Base-by-base conservation (phyloP, 352 stramenopile species). In the Pythium vanterpoolii region DNA sequence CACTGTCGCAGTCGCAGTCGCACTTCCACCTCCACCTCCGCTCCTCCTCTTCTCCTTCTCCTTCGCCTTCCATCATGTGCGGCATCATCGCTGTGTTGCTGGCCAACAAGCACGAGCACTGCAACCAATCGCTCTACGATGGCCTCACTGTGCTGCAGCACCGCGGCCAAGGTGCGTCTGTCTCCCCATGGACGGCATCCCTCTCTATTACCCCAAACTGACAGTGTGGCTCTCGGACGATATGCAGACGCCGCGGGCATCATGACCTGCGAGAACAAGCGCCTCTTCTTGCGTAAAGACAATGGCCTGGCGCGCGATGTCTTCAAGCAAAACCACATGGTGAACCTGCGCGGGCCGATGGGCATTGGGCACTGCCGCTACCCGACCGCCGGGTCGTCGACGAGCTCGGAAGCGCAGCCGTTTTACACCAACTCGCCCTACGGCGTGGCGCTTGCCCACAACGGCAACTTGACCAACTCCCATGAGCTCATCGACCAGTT, bases 391-490 rank as follows among this genome's bases (percentile, higher is more conserved):
- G 97, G 97, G 42, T 92, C 83, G 0, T 93, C 83, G 49, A 86
- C 81, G 23, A 94, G 83, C 76, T 90, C 79, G 7, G 91, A 98
- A 69, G 92, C 94, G 45, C 96, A 98, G 78, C 98, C 98, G 16
- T 97, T 99, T 64, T 99, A 99, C 85, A 99, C 96, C 21, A 99
- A 99, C 85, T 99, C 95, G 68, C 97, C 97, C 13, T 98, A 98
- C 75, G 98, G 97, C 26, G 93, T 99, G 34, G 95, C 95, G 43
- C 89, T 99, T 23, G 98, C 96, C 19, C 86, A 95, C 73, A 99
- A 99, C 77, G 98, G 98, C 50, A 99, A 99, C 76, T 78, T 99
- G 24, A 99, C 96, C 40, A 99, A 99, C 82, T 98, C 96, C 45
- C 86, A 96, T 54, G 91, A 98, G 62, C 79, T 99, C 21, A 87